Base-by-base conservation (phyloP, 495 filamentous ascomycete species). In the Penicillium samsonianum region DNA sequence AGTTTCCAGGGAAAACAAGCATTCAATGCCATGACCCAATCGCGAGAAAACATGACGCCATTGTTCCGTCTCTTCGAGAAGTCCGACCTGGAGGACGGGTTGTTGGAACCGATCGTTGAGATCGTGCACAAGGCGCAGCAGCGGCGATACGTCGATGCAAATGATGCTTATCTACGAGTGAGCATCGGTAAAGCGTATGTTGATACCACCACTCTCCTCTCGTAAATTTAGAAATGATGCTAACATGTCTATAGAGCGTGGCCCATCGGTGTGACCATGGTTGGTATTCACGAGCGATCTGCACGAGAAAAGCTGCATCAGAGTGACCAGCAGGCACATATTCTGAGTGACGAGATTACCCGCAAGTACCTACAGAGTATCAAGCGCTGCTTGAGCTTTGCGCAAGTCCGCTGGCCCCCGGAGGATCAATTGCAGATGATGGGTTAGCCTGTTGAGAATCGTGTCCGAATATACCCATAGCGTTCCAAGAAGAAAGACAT, bases 221-320 rank as follows among this genome's bases (percentile, higher is more conserved):
- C 5, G 28, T 59, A 46, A 7, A 43, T 19, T 43, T 37, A 37
- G 4, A 40, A 6, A 4, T 20, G 30, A 48, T 57, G 19, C 69
- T 72, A 57, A 73, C 49, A 5, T 16, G 5, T 3, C 14, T 52
- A 25, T 55, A 84, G 82, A 59, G 94, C 94, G 22, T 98, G 94
- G 94, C 94, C 94, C 26, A 98, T 98, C 69, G 94, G 94, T 74
- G 94, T 98, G 28, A 98, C 94, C 64, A 97, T 98, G 94, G 94
- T 98, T 60, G 94, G 94, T 79, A 98, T 98, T 67, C 94, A 98
- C 83, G 94, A 98, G 76, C 86, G 94, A 59, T 91, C 86, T 44
- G 93, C 94, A 6, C 83, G 94, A 37, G 94, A 98, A 74, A 98
- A 98, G 75, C 78, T 98, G 45, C 92, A 98, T 67, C 84, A 92